phyloP scores from a whole-genome alignment of 352 stramenopile species.

The Pythium folliculosum region DNA sequence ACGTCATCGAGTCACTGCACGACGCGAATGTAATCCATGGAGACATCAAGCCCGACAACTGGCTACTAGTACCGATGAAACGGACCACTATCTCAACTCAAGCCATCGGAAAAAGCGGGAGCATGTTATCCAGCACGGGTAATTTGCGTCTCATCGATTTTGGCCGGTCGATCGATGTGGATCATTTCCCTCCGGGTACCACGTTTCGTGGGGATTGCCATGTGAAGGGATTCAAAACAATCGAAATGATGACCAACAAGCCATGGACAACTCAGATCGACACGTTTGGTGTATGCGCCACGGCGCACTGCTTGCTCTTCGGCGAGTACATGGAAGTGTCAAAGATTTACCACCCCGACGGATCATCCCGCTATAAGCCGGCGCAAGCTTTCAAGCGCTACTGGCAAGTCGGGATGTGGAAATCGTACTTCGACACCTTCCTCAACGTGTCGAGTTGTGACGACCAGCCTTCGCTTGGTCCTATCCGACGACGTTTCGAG shows the following conservation, averaged over 20 bases:
- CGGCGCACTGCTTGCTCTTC: slow-evolving; percentile 82
- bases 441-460: slow-evolving; percentile 73
- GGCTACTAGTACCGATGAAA: slow-evolving; percentile 55
- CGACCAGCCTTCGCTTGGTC: slow-evolving; percentile 59
- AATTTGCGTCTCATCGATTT: slow-evolving; percentile 84
- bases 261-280: slow-evolving; percentile 87
- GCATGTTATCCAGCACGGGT: slow-evolving; percentile 29
- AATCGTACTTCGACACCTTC: slow-evolving; percentile 62
- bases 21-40: slow-evolving; percentile 67
- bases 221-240: slow-evolving; percentile 80
- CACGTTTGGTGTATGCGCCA: slow-evolving; percentile 78
- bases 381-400: slow-evolving; percentile 80
- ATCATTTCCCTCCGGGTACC: slow-evolving; percentile 52
- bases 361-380: slow-evolving; percentile 35
- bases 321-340: slow-evolving; percentile 84
- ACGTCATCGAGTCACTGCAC: slow-evolving; percentile 69
- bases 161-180: slow-evolving; percentile 77
- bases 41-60: slow-evolving; percentile 89
- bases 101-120: not conserved
- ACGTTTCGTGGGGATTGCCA: slow-evolving; percentile 79
- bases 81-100: slow-evolving; percentile 14
- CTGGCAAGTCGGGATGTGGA: slow-evolving; percentile 79
- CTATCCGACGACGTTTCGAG: slow-evolving; percentile 51
- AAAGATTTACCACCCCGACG: slow-evolving; percentile 29
- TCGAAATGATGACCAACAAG: slow-evolving; percentile 78